These are phyloP conservation scores for Solanum sparsipilum DNA, from an alignment of 257 asterid species.

Conservation along the genomic window DNA sequence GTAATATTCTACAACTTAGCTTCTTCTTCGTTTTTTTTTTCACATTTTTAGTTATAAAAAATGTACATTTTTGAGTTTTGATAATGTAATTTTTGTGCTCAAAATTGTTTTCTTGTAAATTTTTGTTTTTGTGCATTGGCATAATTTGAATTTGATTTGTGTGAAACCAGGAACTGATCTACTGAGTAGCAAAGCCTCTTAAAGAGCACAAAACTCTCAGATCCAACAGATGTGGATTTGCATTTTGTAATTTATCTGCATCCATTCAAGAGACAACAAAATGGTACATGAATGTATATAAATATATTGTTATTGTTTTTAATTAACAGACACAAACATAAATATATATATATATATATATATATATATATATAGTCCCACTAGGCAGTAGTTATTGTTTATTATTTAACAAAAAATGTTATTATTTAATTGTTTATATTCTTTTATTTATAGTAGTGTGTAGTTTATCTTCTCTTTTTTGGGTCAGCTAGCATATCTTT, in stretches of 20 bases:
- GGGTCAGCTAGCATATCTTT: conserved; percentile 16
- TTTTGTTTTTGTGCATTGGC: neutral
- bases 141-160: neutral
- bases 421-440: neutral
- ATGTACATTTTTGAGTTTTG: neutral
- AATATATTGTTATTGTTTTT: neutral
- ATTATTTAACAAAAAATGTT: neutral
- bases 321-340: neutral
- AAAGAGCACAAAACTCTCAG: neutral
- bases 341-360: no score
- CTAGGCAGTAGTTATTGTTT: neutral
- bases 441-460: neutral
- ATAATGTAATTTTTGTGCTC: neutral
- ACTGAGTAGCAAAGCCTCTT: neutral
- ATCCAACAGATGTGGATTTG: neutral
- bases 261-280: neutral
- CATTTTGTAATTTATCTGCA: neutral
- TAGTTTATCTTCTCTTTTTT: conserved; percentile 14
- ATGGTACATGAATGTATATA: neutral
- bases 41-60: neutral
- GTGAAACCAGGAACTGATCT: neutral
- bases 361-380: no score
- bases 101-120: neutral
- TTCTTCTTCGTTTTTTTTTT: neutral
- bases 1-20: neutral